Conservation (phyloP, 495 filamentous ascomycete genomes). For the Talaromyces nanjingensis region DNA sequence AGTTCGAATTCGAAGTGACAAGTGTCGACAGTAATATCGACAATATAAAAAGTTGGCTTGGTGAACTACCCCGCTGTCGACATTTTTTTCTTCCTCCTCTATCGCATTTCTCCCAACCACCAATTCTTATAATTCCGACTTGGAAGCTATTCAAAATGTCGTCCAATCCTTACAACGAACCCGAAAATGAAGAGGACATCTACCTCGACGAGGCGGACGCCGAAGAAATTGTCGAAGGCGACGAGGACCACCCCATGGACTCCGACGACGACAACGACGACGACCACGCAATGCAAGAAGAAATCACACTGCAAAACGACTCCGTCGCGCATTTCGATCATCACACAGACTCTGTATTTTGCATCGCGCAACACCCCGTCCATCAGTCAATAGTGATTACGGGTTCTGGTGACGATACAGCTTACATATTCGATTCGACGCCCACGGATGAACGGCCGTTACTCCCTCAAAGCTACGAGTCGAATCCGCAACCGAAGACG, state of each 20-base stretch:
- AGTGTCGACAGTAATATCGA: background rate
- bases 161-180: constrained; percentile 39
- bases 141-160: constrained; percentile 28
- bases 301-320: constrained; percentile 81
- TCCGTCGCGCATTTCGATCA: constrained; percentile 83
- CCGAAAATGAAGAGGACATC: constrained; percentile 45
- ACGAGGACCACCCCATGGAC: constrained; percentile 70
- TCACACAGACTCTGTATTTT: constrained; percentile 85
- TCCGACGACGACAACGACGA: constrained; percentile 52
- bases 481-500: constrained; percentile 49
- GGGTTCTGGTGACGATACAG: constrained; percentile 77
- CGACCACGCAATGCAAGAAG: constrained; percentile 58
- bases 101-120: background rate
- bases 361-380: constrained; percentile 84
- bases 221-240: constrained; percentile 58
- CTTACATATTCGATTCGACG: constrained; percentile 73
- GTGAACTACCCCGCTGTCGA: constrained; percentile 4
- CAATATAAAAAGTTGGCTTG: background rate
- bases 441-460: constrained; percentile 52
- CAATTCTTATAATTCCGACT: background rate
- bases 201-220: constrained; percentile 67
- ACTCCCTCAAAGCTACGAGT: constrained; percentile 68
- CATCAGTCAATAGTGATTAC: constrained; percentile 74
- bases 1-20: background rate
- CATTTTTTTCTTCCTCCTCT: constrained; percentile 2